Percentiles rank a stretch among this genome's conserved stretches.
phyloP scores from a whole-genome alignment of 2,329 filamentous ascomycete genomes.

The Didymella segeticola region DNA sequence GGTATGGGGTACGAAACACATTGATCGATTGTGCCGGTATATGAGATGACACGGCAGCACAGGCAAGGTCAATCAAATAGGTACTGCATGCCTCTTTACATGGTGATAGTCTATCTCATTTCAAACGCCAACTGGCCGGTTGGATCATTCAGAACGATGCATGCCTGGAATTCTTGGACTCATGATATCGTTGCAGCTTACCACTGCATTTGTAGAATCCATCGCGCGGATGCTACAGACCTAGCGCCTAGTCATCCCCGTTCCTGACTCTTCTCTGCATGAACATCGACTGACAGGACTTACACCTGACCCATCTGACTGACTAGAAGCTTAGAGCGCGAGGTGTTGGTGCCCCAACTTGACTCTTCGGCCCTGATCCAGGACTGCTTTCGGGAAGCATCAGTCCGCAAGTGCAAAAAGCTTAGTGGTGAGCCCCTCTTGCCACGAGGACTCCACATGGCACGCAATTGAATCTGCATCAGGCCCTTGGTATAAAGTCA shows the following conservation, averaged over 20 bases:
- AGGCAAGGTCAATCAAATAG: neutral
- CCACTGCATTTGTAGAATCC: neutral
- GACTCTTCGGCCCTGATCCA: slow-evolving; percentile 3
- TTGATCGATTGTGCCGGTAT: neutral
- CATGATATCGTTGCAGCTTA: neutral
- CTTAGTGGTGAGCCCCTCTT: slow-evolving; percentile 3
- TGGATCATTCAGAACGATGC: neutral
- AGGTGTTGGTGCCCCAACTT: neutral
- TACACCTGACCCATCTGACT: neutral
- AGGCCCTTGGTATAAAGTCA: slow-evolving; percentile 4
- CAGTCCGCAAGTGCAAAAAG: neutral
- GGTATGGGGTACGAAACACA: neutral
- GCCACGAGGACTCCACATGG: slow-evolving; percentile 4
- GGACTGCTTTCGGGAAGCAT: slow-evolving; percentile 1
- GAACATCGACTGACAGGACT: slow-evolving; percentile 1
- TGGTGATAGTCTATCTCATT: neutral
- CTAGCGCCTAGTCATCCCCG: neutral
- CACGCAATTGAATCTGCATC: neutral
- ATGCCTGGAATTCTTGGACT: neutral
- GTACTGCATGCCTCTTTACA: neutral
- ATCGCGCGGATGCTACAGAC: neutral
- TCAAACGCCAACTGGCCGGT: neutral
- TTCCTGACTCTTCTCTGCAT: slow-evolving; percentile 3
- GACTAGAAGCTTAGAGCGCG: neutral
- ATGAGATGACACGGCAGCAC: no score